Evolutionary conservation across 2,329 filamentous ascomycete genomes (phyloP).

Genomic region (Chaetothyriales sp.): DNA sequence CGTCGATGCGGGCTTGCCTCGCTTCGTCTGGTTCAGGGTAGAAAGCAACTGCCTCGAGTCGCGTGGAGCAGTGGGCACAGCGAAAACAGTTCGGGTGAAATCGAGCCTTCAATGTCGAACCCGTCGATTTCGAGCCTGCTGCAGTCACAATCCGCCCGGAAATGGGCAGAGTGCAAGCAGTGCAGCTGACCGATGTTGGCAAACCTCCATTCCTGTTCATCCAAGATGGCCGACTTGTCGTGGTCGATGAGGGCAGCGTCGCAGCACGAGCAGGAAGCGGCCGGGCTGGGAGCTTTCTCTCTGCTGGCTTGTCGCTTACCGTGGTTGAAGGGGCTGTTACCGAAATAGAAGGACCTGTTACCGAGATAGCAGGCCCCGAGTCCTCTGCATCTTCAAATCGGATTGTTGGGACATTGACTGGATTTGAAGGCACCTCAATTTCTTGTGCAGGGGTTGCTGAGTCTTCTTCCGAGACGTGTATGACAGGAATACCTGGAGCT

Average conservation of each 20-base stretch:
- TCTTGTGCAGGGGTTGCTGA: slow-evolving; percentile 24
- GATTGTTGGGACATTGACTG: slow-evolving; percentile 3
- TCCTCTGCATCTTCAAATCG: slow-evolving; percentile 3
- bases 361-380: slow-evolving; percentile 1
- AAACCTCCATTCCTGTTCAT: slow-evolving; percentile 30
- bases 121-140: slow-evolving; percentile 38
- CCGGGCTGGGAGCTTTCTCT: slow-evolving; percentile 1
- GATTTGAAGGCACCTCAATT: slow-evolving; percentile 20
- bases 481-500: slow-evolving; percentile 25
- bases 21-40: slow-evolving; percentile 72
- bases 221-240: slow-evolving; percentile 15
- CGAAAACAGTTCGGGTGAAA: slow-evolving; percentile 91
- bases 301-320: slow-evolving; percentile 8
- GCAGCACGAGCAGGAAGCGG: slow-evolving; percentile 15
- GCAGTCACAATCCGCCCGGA: slow-evolving; percentile 81
- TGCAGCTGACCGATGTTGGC: slow-evolving; percentile 56
- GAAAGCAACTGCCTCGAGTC: slow-evolving; percentile 88
- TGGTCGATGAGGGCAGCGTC: slow-evolving; percentile 22
- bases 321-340: slow-evolving; percentile 21
- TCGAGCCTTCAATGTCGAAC: slow-evolving; percentile 28
- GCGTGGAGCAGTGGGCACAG: slow-evolving; percentile 73
- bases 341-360: slow-evolving; percentile 5
- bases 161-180: slow-evolving; percentile 70
- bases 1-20: slow-evolving; percentile 54
- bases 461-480: slow-evolving; percentile 30